Evolutionary conservation across 2,329 filamentous ascomycete genomes (phyloP), one percentile per base, ranked within the genome.

Genomic region (Aspergillus sp.): DNA sequence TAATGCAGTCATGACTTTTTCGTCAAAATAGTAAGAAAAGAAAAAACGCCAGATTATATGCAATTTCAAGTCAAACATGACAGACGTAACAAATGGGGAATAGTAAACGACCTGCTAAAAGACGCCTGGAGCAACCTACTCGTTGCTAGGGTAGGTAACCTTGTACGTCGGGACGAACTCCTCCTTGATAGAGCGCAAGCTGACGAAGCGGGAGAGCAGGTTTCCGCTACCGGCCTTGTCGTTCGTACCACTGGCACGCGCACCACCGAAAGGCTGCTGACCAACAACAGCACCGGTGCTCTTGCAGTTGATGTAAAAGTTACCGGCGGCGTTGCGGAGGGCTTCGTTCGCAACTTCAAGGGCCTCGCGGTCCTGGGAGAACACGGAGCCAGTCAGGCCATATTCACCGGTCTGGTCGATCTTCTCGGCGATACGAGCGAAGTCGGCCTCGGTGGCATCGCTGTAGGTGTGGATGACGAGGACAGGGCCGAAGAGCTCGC

Each of bases 401-500:
- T 78, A 79, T 47, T 68, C 67, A 38, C 74, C 66, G 4, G 76
- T 78, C 51, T 61, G 63, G 61, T 79, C 76, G 52, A 78, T 73
- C 59, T 72, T 74, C 65, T 83, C 78, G 76, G 83, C 86, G 60
- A 85, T 83, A 38, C 80, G 74, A 44, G 78, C 71, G 71, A 90
- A 90, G 52, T 86, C 83, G 39, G 79, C 70, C 17, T 79, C 75
- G 0, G 78, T 75, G 3, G 76, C 76, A 70, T 96, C 91, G 59
- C 91, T 86, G 78, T 95, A 96, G 61, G 93, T 83, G 75, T 96
- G 85, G 11, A 89, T 77, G 32, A 85, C 84, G 42, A 95, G 79
- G 56, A 96, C 77, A 32, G 91, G 91, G 2, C 91, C 91, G 74
- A 96, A 96, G 60, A 96, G 85, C 75, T 96, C 91, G 38, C 85